Conservation (phyloP, 2,329 filamentous ascomycete genomes). For the Verticillium klebahnii region DNA sequence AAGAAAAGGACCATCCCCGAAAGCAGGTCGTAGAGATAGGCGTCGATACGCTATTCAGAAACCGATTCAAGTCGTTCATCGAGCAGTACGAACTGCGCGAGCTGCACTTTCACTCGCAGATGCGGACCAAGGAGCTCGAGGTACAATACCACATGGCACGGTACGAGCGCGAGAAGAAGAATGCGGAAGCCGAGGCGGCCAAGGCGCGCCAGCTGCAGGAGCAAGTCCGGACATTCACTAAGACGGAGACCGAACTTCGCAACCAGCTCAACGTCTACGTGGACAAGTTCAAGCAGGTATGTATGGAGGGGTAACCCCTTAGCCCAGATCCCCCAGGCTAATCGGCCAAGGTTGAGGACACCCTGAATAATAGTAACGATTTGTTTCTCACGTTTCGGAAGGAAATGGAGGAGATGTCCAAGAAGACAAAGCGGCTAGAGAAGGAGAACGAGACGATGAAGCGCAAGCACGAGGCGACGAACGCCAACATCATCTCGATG, state of each 20-base stretch:
- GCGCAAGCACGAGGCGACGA: conserved; percentile 88
- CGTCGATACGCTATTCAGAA: conserved; percentile 66
- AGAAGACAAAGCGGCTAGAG: conserved; percentile 94
- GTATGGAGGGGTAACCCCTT: conserved; percentile 18
- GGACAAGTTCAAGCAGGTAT: conserved; percentile 99
- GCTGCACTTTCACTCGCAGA: conserved; percentile 84
- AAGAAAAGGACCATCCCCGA: conserved; percentile 78
- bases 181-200: conserved; percentile 73
- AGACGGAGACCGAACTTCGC: conserved; percentile 88
- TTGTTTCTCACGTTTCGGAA: conserved; percentile 94
- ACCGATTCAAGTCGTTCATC: conserved; percentile 88
- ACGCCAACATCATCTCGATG: conserved; percentile 95
- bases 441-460: conserved; percentile 92
- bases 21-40: conserved; percentile 80
- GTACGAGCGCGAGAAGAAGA: conserved; percentile 85
- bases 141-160: conserved; percentile 88
- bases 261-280: conserved; percentile 98
- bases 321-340: conserved; percentile 1
- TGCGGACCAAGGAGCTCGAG: conserved; percentile 93
- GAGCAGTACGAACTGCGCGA: conserved; percentile 97
- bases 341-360: conserved; percentile 80
- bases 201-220: conserved; percentile 81
- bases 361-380: conserved; percentile 96
- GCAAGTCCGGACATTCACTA: conserved; percentile 92
- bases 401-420: conserved; percentile 99